Conservation (phyloP, 129 eudicot species). For the Artemisia annua region DNA sequence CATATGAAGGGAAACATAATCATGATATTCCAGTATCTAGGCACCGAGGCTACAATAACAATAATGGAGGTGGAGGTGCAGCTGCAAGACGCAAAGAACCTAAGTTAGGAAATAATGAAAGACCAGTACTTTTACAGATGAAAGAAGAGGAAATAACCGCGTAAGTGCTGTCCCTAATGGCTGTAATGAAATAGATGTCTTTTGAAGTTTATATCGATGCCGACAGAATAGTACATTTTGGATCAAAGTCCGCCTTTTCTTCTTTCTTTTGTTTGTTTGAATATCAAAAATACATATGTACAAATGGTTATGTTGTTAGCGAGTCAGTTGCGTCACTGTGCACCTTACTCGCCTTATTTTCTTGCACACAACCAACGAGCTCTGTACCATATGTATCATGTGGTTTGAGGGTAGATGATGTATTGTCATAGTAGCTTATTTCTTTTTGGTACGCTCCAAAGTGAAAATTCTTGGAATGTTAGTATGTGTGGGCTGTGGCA, state of each 20-base stretch:
- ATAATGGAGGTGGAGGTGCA: slow-evolving; percentile 14
- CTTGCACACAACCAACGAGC: slow-evolving; percentile 1
- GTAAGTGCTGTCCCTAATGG: slow-evolving; percentile 22
- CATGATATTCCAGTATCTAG: slow-evolving; percentile 74
- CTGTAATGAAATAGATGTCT: slow-evolving; percentile 12
- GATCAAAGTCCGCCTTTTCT: slow-evolving; percentile 17
- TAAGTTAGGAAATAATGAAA: slow-evolving; percentile 53
- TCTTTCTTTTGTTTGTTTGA: not conserved
- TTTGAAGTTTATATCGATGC: slow-evolving; percentile 22
- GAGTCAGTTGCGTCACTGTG: not conserved
- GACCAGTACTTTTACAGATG: slow-evolving; percentile 57
- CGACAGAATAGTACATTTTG: slow-evolving; percentile 27
- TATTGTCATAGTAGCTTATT: not conserved
- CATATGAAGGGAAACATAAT: slow-evolving; percentile 96
- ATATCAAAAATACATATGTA: slow-evolving; percentile 24
- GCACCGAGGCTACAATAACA: slow-evolving; percentile 39
- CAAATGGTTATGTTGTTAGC: slow-evolving; percentile 15
- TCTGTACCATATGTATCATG: not conserved
- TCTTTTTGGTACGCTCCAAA: not conserved
- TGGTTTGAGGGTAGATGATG: not conserved
- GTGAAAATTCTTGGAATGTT: not conserved
- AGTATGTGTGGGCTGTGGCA: not conserved
- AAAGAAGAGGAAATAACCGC: slow-evolving; percentile 71
- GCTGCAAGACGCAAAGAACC: slow-evolving; percentile 43
- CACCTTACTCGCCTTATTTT: slow-evolving; percentile 9